Base-by-base conservation (phyloP, 805 yeast species). In the Maudiozyma barnettii region DNA sequence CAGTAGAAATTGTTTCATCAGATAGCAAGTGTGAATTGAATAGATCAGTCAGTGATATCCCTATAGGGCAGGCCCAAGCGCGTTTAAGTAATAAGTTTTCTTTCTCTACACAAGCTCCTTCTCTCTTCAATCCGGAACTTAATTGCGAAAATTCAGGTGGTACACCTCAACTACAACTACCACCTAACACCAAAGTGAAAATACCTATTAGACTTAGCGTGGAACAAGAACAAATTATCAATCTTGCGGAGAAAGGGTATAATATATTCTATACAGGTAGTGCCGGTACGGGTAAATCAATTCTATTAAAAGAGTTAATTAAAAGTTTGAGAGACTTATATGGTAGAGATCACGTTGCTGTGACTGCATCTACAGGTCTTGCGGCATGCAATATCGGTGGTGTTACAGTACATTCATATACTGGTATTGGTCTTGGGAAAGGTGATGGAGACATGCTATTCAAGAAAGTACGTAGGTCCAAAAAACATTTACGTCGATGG, bases 281-380 rank as follows among this genome's bases (percentile, higher is more conserved):
- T 31, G 99, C 99, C 0, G 99, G 99, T 58, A 93, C 99, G 0
- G 99, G 99, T 60, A 93, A 93, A 61, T 91, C 99, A 1, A 83
- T 93, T 4, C 69, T 93, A n/a, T 68, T 93, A 44, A 74, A 76
- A 51, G 72, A 78, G 10, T 70, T 85, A 35, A 84, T 85, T 46
- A 75, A 76, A 55, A 64, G 72, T 0, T 60, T 85, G 46, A 71
- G 67, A 51, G 50, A 53, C 1, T 72, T 71, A 49, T 72, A 78
- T 59, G 72, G 74, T 0, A 52, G 52, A 0, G 78, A 75, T 1
- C 60, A 68, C 13, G 86, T 85, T 4, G 89, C 84, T 0, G 83
- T 85, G 1, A 84, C 93, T 0, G 95, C 95, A 0, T 84, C 93
- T 0, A 85, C 95, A 1, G 95, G 95, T 0, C 64, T 85, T 22